Conservation (phyloP, 495 filamentous ascomycete genomes). For the Beverwykella pulmonaria region DNA sequence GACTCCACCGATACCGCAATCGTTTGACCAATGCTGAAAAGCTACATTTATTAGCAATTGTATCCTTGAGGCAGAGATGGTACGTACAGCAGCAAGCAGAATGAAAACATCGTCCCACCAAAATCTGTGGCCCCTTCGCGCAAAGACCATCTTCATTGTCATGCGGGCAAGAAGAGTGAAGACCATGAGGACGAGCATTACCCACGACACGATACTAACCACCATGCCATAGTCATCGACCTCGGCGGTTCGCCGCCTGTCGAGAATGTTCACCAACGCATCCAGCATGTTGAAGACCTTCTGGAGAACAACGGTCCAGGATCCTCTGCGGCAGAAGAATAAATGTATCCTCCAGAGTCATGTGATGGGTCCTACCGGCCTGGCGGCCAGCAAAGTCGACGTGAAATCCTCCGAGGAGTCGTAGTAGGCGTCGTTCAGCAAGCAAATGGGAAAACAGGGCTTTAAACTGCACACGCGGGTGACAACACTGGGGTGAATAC, state of each 20-base stretch:
- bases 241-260: conserved; percentile 11
- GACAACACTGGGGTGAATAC: conserved; percentile 4
- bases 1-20: conserved; percentile 20
- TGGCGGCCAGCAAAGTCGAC: conserved; percentile 27
- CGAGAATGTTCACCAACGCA: conserved; percentile 21
- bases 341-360: conserved; percentile 13
- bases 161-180: conserved; percentile 20
- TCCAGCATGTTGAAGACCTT: conserved; percentile 25
- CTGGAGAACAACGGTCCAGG: conserved; percentile 2
- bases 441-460: conserved; percentile 16
- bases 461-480: conserved; percentile 23
- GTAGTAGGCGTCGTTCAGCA: conserved; percentile 9
- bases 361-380: conserved; percentile 27
- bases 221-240: conserved; percentile 25
- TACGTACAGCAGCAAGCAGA: conserved; percentile 26
- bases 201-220: conserved; percentile 28
- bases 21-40: conserved; percentile 32
- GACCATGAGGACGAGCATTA: conserved; percentile 17
- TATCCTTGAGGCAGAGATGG: neutral
- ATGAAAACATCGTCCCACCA: conserved; percentile 29
- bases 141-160: conserved; percentile 24
- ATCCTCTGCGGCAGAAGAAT: conserved; percentile 10
- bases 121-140: conserved; percentile 9
- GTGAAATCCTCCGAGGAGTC: conserved; percentile 16
- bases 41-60: conserved; percentile 14